Conservation (phyloP, 345 rosid genomes). For the Linum tenue region DNA sequence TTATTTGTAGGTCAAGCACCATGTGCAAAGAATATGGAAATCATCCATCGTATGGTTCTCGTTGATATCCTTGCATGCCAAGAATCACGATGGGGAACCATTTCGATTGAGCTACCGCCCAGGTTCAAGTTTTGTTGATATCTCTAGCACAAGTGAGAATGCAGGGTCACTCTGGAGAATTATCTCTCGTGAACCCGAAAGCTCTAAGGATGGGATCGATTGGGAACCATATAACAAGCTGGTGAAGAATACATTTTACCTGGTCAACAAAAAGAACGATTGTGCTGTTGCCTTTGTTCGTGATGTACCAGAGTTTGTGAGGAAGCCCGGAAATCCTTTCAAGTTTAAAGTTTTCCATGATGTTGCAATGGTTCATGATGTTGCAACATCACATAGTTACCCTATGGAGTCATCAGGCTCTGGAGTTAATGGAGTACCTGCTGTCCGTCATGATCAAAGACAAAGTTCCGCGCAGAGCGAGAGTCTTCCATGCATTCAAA, state of each 20-base stretch:
- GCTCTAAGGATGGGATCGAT: conserved; percentile 40
- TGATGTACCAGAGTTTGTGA: conserved; percentile 74
- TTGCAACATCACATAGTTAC: conserved; percentile 18
- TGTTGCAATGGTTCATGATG: conserved; percentile 21
- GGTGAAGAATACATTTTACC: conserved; percentile 54
- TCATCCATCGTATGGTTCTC: conserved; percentile 76
- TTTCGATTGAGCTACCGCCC: conserved; percentile 50
- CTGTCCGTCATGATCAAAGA: conserved; percentile 24
- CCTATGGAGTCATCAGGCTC: conserved; percentile 19
- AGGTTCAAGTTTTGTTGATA: conserved; percentile 62
- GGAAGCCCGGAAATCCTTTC: conserved; percentile 87
- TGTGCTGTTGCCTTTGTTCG: conserved; percentile 67
- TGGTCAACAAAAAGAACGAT: conserved; percentile 74
- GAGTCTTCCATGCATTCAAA: conserved; percentile 41
- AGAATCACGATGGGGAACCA: conserved; percentile 58
- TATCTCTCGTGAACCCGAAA: conserved; percentile 43
- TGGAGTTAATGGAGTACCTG: conserved; percentile 17
- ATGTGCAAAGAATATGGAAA: conserved; percentile 49
- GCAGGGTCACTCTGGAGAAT: conserved; percentile 58
- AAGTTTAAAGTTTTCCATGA: conserved; percentile 68
- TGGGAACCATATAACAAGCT: conserved; percentile 57
- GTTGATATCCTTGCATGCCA: conserved; percentile 70
- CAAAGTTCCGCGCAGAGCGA: conserved; percentile 32
- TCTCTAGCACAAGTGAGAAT: conserved; percentile 48
- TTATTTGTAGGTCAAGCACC: conserved; percentile 61